phyloP scores from a whole-genome alignment of 805 yeast genomes.

The Clavispora phyllophila region DNA sequence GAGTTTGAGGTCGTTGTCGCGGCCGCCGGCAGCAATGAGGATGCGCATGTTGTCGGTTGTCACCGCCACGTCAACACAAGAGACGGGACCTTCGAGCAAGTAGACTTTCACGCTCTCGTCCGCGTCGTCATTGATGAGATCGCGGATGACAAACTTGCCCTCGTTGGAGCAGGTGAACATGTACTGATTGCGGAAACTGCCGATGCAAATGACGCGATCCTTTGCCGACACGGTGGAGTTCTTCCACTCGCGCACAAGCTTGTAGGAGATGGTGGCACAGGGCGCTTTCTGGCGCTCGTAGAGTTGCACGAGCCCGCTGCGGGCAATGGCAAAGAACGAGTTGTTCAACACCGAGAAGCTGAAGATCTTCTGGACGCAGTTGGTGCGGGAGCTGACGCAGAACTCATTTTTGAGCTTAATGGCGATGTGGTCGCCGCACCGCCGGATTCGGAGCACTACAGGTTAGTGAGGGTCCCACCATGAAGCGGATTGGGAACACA shows the following conservation, averaged over 20 bases:
- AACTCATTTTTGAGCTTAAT: conserved; percentile 15
- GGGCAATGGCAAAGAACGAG: conserved; percentile 20
- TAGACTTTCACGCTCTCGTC: conserved; percentile 23
- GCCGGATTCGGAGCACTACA: conserved; percentile 15
- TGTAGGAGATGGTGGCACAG: conserved; percentile 4
- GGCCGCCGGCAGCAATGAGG: conserved; percentile 22
- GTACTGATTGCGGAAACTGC: conserved; percentile 22
- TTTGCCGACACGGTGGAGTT: conserved; percentile 13
- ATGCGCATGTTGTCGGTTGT: conserved; percentile 9
- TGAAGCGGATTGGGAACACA: too few relatives aligned
- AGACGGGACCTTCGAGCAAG: conserved; percentile 22
- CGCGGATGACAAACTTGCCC: conserved; percentile 32
- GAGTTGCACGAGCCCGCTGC: conserved; percentile 27
- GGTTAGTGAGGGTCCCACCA: too few relatives aligned
- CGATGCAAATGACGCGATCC: conserved; percentile 24
- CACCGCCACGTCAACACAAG: conserved; percentile 15
- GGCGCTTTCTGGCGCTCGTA: conserved; percentile 15
- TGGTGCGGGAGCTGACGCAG: conserved; percentile 9
- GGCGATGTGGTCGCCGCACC: conserved; percentile 3
- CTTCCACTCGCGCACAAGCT: conserved; percentile 31
- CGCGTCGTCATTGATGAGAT: conserved; percentile 32
- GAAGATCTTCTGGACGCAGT: conserved; percentile 20
- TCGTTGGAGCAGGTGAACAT: conserved; percentile 29
- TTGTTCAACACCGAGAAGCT: conserved; percentile 17
- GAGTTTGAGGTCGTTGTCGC: conserved; percentile 22